Percentiles rank a stretch among this genome's conserved stretches.
phyloP scores from a whole-genome alignment of 2,329 filamentous ascomycete genomes.

The Pseudocercospora musae region DNA sequence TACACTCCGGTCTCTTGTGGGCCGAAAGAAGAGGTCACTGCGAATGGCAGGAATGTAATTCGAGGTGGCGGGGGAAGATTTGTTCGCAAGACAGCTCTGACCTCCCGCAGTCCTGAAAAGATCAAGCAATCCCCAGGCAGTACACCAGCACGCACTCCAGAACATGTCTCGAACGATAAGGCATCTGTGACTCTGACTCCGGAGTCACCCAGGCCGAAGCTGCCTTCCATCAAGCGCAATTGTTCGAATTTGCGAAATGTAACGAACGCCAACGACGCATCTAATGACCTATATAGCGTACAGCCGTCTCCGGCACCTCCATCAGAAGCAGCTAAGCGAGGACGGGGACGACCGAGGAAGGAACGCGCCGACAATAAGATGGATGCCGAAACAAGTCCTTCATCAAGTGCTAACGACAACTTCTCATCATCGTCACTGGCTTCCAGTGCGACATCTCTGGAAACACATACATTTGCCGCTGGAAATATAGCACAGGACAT shows the following conservation, averaged over 20 bases:
- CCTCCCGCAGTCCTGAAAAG: not conserved
- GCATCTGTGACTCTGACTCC: not conserved
- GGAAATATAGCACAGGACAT: constrained; percentile 32
- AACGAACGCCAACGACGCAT: constrained; percentile 25
- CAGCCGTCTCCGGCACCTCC: constrained; percentile 24
- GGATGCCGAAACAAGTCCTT: constrained; percentile 23
- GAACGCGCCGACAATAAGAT: constrained; percentile 7
- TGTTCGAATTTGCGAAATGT: constrained; percentile 29
- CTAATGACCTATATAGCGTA: constrained; percentile 23
- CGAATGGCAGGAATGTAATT: constrained; percentile 15
- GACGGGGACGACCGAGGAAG: constrained; percentile 26
- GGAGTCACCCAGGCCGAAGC: constrained; percentile 14
- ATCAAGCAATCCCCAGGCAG: not conserved
- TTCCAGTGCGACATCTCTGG: constrained; percentile 33
- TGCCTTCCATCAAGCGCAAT: constrained; percentile 27
- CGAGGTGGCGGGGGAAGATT: constrained; percentile 18
- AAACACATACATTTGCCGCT: constrained; percentile 22
- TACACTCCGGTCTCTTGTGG: not conserved
- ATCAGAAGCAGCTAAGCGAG: constrained; percentile 18
- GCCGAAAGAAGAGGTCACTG: constrained; percentile 12
- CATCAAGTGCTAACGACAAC: constrained; percentile 22
- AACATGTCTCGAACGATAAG: not conserved
- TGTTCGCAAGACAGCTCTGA: constrained; percentile 7
- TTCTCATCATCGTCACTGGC: constrained; percentile 25
- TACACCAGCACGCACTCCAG: not conserved